A percentile compares a stretch with the other conserved stretches of the same genome.
These are phyloP conservation scores for Plenodomus tracheiphilus DNA, from an alignment of 2,329 filamentous ascomycete species.

Conservation along the genomic window DNA sequence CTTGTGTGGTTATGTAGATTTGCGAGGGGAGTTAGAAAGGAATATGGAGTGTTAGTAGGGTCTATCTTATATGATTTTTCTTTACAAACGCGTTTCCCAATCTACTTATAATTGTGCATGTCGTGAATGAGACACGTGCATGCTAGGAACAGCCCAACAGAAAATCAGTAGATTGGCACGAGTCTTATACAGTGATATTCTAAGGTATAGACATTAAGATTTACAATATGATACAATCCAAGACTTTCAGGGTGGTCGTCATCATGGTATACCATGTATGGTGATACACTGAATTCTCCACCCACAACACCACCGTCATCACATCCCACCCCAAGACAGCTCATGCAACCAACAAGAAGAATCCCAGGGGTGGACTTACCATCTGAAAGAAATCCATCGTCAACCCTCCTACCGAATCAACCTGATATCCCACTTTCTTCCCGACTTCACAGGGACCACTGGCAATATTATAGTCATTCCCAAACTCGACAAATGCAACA, in stretches of 20 bases:
- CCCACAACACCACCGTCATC: not conserved
- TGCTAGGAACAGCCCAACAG: too few species aligned
- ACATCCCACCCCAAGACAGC: conserved; percentile 1
- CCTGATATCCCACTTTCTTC: conserved; percentile 24
- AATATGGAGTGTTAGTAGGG: not conserved
- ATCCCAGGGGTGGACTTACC: conserved; percentile 21
- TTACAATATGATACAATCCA: conserved; percentile 5
- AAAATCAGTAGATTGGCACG: too few species aligned
- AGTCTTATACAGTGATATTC: too few species aligned
- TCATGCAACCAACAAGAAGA: conserved; percentile 24
- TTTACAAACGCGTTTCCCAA: too few species aligned
- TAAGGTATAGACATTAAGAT: conserved; percentile 9
- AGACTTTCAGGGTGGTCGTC: conserved; percentile 1
- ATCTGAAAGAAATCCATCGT: conserved; percentile 35
- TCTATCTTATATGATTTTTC: too few species aligned
- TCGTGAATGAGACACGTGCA: too few species aligned
- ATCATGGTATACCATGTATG: not conserved
- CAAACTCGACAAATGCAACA: conserved; percentile 15
- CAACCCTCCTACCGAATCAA: conserved; percentile 26
- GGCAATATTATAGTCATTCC: conserved; percentile 23
- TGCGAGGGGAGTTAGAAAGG: not conserved
- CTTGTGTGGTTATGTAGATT: conserved; percentile 21
- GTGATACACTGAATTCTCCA: conserved; percentile 5
- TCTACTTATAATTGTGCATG: too few species aligned
- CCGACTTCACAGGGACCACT: conserved; percentile 31